Evolutionary conservation across 257 asterid genomes (phyloP).

Genomic region (Solanum piurae): DNA sequence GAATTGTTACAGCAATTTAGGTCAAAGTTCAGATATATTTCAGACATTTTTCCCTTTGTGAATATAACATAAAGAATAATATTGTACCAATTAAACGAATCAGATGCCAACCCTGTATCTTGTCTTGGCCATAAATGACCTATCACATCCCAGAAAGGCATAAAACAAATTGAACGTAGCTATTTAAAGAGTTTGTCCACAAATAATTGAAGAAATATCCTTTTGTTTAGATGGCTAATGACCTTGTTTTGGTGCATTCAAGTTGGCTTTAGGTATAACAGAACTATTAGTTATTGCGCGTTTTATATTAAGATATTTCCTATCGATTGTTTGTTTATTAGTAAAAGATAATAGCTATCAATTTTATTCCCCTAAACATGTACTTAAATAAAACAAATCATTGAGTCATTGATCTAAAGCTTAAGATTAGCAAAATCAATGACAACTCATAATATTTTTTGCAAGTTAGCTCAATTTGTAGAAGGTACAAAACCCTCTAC

Average conservation of each 20-base stretch:
- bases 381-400: not conserved
- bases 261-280: not conserved
- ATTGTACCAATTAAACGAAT: not conserved
- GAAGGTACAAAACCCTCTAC: not conserved
- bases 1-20: too few relatives aligned
- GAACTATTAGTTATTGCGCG: rapidly evolving
- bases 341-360: not conserved
- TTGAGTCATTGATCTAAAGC: not conserved
- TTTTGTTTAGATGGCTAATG: not conserved
- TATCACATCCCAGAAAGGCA: not conserved
- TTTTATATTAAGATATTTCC: not conserved
- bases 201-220: not conserved
- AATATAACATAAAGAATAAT: not conserved
- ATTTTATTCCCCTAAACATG: not conserved
- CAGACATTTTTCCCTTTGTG: too few relatives aligned
- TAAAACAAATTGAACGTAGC: not conserved
- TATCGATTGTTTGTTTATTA: not conserved
- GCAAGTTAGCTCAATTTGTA: not conserved
- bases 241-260: not conserved
- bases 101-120: not conserved
- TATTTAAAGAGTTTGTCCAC: not conserved
- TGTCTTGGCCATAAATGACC: not conserved
- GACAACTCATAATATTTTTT: not conserved
- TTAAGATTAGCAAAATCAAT: not conserved
- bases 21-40: too few relatives aligned